phyloP scores from a whole-genome alignment of 306 rosid species.

The Vigna mungo region DNA sequence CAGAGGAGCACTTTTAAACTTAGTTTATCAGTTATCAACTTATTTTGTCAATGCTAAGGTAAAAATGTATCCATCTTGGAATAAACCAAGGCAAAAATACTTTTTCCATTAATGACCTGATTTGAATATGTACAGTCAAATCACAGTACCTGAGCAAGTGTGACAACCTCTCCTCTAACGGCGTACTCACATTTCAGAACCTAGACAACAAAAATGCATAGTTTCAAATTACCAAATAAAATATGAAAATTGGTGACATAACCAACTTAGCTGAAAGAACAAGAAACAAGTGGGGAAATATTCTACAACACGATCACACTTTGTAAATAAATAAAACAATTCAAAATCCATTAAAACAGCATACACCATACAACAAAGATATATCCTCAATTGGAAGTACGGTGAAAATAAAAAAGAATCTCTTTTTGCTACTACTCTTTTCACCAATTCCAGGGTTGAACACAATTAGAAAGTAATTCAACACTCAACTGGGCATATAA shows the following conservation, averaged over 20 bases:
- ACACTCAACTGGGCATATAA: neutral
- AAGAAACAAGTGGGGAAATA: neutral
- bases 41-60: neutral
- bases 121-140: constrained; percentile 27
- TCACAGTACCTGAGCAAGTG: constrained; percentile 83
- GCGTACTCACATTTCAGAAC: constrained; percentile 94
- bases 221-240: constrained; percentile 30
- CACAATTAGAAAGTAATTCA: constrained; percentile 12
- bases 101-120: constrained; percentile 1
- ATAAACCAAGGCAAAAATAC: constrained; percentile 8
- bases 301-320: neutral
- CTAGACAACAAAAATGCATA: constrained; percentile 47
- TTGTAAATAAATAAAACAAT: neutral
- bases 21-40: neutral
- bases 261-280: neutral
- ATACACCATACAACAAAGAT: constrained; percentile 18
- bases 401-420: neutral
- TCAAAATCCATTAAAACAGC: neutral
- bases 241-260: constrained; percentile 12
- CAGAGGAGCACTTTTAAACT: neutral
- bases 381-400: constrained; percentile 5
- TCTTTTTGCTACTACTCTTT: constrained; percentile 1
- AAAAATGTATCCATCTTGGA: neutral
- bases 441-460: neutral
- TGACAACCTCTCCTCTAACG: constrained; percentile 92